Evolutionary conservation across 352 stramenopile genomes (phyloP).

Genomic region (Plasmopara muralis): DNA sequence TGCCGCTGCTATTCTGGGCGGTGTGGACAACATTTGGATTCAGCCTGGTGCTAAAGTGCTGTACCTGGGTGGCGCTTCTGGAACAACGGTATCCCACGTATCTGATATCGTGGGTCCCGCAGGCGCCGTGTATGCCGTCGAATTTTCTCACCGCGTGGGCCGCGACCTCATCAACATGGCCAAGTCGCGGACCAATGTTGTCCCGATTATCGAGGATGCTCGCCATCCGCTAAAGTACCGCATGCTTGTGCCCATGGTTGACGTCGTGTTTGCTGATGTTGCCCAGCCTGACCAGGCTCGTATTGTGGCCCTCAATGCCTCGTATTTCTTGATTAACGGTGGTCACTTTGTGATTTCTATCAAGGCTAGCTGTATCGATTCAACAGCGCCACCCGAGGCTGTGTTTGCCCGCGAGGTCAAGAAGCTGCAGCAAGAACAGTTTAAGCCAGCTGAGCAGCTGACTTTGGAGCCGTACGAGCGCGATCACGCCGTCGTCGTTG

Average conservation of each 20-base stretch:
- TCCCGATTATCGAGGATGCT: slow-evolving; percentile 99
- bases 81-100: slow-evolving; percentile 98
- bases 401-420: slow-evolving; percentile 97
- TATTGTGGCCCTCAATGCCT: slow-evolving; percentile 98
- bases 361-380: slow-evolving; percentile 99
- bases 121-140: slow-evolving; percentile 97
- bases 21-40: slow-evolving; percentile 99
- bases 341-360: slow-evolving; percentile 99
- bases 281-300: slow-evolving; percentile 99
- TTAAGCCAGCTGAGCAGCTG: slow-evolving; percentile 98
- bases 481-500: slow-evolving; percentile 98
- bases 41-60: slow-evolving; percentile 96
- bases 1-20: slow-evolving; percentile 97
- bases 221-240: slow-evolving; percentile 97
- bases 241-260: slow-evolving; percentile 99
- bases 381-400: slow-evolving; percentile 95
- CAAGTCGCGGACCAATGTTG: slow-evolving; percentile 98
- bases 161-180: slow-evolving; percentile 99
- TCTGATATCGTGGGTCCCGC: slow-evolving; percentile 98
- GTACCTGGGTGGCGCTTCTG: slow-evolving; percentile 97
- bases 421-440: slow-evolving; percentile 97
- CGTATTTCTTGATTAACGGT: slow-evolving; percentile 99
- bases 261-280: slow-evolving; percentile 98
- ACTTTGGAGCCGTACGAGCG: slow-evolving; percentile 99
- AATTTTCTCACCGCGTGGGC: slow-evolving; percentile 98